A percentile compares a stretch with the other conserved stretches of the same genome.
Evolutionary conservation across 1,139 yeast species (phyloP).

Genomic region (Kurtzmaniella quercitrusa): DNA sequence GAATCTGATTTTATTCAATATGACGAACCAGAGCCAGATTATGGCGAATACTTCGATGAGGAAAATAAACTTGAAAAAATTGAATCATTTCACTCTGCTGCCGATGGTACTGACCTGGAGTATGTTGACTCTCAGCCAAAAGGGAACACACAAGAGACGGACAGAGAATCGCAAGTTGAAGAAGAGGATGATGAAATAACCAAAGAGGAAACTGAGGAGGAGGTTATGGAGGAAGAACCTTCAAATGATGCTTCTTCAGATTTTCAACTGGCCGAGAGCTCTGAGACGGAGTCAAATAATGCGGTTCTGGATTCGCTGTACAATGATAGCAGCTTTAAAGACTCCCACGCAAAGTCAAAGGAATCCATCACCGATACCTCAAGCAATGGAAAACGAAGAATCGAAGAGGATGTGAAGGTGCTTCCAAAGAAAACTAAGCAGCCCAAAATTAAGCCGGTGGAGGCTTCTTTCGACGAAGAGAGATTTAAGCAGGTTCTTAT

Average conservation of each 20-base stretch:
- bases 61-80: slow-evolving; percentile 4
- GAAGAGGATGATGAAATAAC: slow-evolving; percentile 4
- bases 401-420: neutral
- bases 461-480: slow-evolving; percentile 9
- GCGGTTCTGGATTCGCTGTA: neutral
- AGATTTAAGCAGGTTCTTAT: slow-evolving; percentile 10
- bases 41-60: slow-evolving; percentile 1
- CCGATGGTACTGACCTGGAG: slow-evolving; percentile 1
- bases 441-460: neutral
- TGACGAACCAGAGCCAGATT: no score
- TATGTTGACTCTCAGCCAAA: neutral
- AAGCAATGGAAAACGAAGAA: neutral
- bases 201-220: slow-evolving; percentile 4
- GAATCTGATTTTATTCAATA: slow-evolving; percentile 7
- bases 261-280: neutral
- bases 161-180: slow-evolving; percentile 2
- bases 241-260: neutral
- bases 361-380: neutral
- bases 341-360: neutral
- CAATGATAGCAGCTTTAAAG: neutral
- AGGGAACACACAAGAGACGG: neutral
- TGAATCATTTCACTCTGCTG: neutral
- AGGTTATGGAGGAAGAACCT: slow-evolving; percentile 3
- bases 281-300: neutral
- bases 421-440: neutral